phyloP scores from a whole-genome alignment of 2,329 filamentous ascomycete genomes.

The Colletotrichum tofieldiae region DNA sequence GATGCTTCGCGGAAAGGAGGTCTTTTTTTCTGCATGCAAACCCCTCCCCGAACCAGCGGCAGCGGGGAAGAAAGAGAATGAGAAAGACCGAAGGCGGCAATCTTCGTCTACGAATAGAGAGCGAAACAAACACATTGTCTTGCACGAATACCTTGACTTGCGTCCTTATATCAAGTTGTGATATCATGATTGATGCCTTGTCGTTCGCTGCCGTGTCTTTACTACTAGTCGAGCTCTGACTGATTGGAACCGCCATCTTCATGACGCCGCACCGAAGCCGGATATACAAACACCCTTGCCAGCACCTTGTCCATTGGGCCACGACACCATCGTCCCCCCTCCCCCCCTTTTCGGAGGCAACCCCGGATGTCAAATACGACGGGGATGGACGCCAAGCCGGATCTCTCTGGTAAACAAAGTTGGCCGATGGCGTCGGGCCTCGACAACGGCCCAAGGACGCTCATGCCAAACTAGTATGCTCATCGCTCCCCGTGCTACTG shows the following conservation, averaged over 20 bases:
- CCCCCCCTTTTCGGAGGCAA: background rate
- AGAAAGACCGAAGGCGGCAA: background rate
- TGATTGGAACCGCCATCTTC: no score
- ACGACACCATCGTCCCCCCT: no score
- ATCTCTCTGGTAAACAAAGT: background rate
- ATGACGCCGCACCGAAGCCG: no score
- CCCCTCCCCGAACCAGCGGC: background rate
- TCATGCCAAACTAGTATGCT: background rate
- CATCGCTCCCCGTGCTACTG: background rate
- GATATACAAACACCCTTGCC: no score
- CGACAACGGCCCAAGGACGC: background rate
- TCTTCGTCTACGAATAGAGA: conserved; percentile 1
- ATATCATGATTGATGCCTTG: no score
- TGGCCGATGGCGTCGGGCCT: background rate
- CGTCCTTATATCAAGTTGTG: background rate
- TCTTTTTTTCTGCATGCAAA: background rate
- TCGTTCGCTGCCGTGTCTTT: no score
- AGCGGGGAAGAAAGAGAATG: background rate
- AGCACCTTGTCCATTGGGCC: no score
- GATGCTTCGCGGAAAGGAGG: background rate
- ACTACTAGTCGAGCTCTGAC: no score
- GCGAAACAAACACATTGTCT: background rate
- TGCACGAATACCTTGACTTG: background rate
- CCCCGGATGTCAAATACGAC: background rate
- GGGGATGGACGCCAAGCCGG: background rate